Evolutionary conservation across 2,329 filamentous ascomycete genomes (phyloP), one percentile per base, ranked within the genome.

Genomic region (Rhytidhysteron rufulum): DNA sequence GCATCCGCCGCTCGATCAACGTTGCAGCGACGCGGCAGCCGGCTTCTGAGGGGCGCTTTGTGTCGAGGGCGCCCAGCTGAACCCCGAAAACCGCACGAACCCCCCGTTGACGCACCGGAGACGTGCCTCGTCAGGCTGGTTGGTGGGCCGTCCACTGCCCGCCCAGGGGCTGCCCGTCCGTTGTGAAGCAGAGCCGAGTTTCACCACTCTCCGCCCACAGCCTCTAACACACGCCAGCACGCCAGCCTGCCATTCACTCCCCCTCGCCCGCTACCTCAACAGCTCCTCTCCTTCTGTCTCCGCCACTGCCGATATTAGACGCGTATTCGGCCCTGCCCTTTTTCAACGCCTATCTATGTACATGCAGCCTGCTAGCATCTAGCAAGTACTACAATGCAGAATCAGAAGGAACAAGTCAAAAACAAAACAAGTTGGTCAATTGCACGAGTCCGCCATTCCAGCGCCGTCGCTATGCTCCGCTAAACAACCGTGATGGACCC

Each of bases 391-490:
- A n/a, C n/a, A n/a, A n/a, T n/a, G n/a, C n/a, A n/a, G n/a, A n/a
- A n/a, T n/a, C n/a, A n/a, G n/a, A n/a, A n/a, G n/a, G n/a, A n/a
- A n/a, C n/a, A n/a, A n/a, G n/a, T n/a, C n/a, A n/a, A n/a, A n/a
- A n/a, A n/a, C n/a, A n/a, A n/a, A n/a, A n/a, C n/a, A n/a, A n/a
- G n/a, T n/a, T n/a, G n/a, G n/a, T n/a, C n/a, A n/a, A n/a, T n/a
- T n/a, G 15, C 30, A 16, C 19, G 17, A 17, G 5, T 31, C 43
- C 50, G 50, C 51, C 57, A 53, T 53, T 20, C 32, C 52, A 51
- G 53, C 57, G 56, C 55, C 58, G 49, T 53, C 57, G 55, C 58
- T 59, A 58, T 59, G 55, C 55, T 55, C 42, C 43, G 38, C 42
- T 33, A 34, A 10, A 34, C 27, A 31, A 41, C 47, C 43, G 39